Evolutionary conservation across 2,329 filamentous ascomycete genomes (phyloP).

Genomic region (Xylariaceae sp.): DNA sequence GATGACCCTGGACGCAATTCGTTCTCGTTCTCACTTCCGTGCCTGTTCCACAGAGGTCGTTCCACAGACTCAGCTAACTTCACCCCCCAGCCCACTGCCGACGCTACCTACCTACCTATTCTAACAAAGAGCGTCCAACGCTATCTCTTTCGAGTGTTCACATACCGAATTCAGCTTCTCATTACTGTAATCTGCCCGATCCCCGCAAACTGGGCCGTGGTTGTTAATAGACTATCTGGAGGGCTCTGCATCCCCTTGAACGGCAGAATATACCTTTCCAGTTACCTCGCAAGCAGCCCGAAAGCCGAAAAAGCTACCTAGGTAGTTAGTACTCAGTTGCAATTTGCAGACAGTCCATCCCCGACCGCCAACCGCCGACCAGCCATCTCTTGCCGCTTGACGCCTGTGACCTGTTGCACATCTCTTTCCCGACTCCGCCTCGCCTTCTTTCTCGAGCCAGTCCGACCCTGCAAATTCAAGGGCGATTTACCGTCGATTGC

Average conservation of each 20-base stretch:
- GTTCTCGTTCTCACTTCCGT: constrained; percentile 9
- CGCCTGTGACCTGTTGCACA: neutral
- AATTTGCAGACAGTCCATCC: no score
- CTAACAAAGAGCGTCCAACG: neutral
- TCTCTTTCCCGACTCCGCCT: constrained; percentile 4
- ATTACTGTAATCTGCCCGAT: neutral
- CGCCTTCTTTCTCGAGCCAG: constrained; percentile 16
- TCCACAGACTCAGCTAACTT: no score
- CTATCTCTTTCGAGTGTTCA: no score
- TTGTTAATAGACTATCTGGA: constrained; percentile 1
- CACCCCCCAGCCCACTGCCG: no score
- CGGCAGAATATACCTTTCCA: no score
- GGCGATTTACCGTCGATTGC: constrained; percentile 14
- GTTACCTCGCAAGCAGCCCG: no score
- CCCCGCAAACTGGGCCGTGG: constrained; percentile 5
- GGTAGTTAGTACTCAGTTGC: no score
- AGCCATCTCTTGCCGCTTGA: neutral
- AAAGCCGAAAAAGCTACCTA: no score
- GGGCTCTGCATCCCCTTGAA: no score
- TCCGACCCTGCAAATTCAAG: constrained; percentile 8
- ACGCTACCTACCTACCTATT: neutral
- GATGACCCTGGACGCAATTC: no score
- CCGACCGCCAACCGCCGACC: neutral
- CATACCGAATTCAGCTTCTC: constrained; percentile 1
- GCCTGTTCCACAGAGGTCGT: no score